A percentile compares a stretch with the other conserved stretches of the same genome.
These are phyloP conservation scores for Platismatia glauca DNA, from an alignment of 495 filamentous ascomycete species.

Conservation along the genomic window DNA sequence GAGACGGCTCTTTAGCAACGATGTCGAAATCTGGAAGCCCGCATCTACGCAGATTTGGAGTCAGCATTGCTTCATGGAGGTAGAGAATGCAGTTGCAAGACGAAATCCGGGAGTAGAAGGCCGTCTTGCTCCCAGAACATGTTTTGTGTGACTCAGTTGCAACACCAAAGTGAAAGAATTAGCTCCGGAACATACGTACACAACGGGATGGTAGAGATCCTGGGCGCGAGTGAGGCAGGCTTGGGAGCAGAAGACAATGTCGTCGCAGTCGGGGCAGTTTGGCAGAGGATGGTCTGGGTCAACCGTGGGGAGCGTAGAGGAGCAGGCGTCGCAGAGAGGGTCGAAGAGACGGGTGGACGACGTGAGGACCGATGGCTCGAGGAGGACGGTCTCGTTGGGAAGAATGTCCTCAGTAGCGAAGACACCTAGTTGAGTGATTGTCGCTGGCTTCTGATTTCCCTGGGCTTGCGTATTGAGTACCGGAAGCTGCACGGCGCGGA, in stretches of 20 bases:
- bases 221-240: constrained; percentile 65
- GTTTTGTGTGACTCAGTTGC: no score
- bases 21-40: constrained; percentile 67
- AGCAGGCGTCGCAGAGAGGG: constrained; percentile 76
- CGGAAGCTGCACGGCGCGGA: constrained; percentile 64
- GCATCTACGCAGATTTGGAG: no score
- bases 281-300: constrained; percentile 39
- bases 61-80: no score
- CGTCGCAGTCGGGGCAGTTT: constrained; percentile 64
- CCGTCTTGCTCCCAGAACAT: no score
- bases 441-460: constrained; percentile 29
- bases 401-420: constrained; percentile 77
- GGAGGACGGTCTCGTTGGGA: constrained; percentile 66
- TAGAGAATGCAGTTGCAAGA: no score
- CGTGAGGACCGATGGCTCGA: constrained; percentile 71
- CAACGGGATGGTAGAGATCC: constrained; percentile 68
- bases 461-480: constrained; percentile 44
- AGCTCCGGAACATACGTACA: no score
- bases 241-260: constrained; percentile 78
- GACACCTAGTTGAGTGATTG: constrained; percentile 69
- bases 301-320: constrained; percentile 59
- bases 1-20: constrained; percentile 68
- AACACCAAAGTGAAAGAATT: no score
- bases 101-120: no score
- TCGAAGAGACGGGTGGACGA: constrained; percentile 76